Base-by-base conservation (phyloP, 73 alveolate species). In the Paramecium octaurelia region DNA sequence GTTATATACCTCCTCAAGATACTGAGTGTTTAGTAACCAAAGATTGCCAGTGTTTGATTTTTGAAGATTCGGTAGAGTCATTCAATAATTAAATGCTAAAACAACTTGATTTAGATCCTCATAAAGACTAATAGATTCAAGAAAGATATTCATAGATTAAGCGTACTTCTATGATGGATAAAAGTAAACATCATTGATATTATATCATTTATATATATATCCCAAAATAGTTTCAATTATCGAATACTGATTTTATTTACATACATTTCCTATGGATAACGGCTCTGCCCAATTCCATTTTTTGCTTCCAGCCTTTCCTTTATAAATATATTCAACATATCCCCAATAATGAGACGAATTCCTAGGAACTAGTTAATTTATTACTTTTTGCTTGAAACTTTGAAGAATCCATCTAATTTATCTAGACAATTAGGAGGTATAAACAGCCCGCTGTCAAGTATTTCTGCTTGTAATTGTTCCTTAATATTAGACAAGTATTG, bases 81-180 rank as follows among this genome's bases (percentile, higher is more conserved):
- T 64, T 64, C 50, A 64, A 64, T 64, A 27, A 27, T 34, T 24
- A 64, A 31, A 64, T 64, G 84, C 14, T 64, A 10, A 64, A 64
- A 64, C 31, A 64, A 64, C 46, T 64, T 31, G 84, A 64, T 64
- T 64, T 64, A 64, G 84, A 64, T 64, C 50, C 46, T 27, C 46
- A 27, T 12, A 64, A 64, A 34, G 84, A 64, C 24, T 64, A 64
- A 27, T 64, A 64, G 11, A 64, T 64, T 64, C 27, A 64, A 64
- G 84, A 64, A 64, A 64, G 84, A 64, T 64, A 64, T 64, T 64
- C 84, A 31, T 64, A 64, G 84, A 64, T 64, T 34, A 64, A 64
- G 31, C 84, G 84, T 64, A 64, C 84, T 64, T 64, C 84, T 27
- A 27, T 27, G 84, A 64, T 64, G 50, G 84, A 64, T 9, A 64